phyloP scores from a whole-genome alignment of 2,329 filamentous ascomycete genomes.

The Ambrosiella xylebori region DNA sequence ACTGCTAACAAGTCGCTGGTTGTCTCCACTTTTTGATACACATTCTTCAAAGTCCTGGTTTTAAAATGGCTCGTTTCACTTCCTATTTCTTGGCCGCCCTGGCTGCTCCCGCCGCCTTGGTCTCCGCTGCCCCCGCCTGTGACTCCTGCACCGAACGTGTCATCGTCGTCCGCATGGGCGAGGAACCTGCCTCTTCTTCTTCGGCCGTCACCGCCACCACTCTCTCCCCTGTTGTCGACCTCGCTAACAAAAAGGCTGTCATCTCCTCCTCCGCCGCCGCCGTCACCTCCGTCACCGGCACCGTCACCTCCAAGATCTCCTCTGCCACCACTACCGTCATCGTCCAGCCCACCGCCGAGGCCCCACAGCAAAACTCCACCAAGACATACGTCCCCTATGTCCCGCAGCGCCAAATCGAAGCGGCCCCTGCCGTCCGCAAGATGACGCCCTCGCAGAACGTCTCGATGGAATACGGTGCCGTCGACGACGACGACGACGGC shows the following conservation, averaged over 20 bases:
- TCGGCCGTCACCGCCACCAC: background rate
- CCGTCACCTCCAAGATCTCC: background rate
- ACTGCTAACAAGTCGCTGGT: slow-evolving; percentile 3
- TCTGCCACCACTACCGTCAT: background rate
- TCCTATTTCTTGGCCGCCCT: slow-evolving; percentile 6
- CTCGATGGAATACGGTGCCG: slow-evolving; percentile 13
- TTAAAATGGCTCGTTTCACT: slow-evolving; percentile 6
- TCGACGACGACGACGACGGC: slow-evolving; percentile 12
- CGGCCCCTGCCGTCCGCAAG: slow-evolving; percentile 2
- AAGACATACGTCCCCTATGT: slow-evolving; percentile 15
- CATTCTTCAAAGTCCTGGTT: background rate
- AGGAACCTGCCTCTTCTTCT: background rate
- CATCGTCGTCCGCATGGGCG: background rate
- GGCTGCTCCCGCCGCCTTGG: slow-evolving; percentile 5
- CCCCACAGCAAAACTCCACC: slow-evolving; percentile 6
- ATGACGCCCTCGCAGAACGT: background rate
- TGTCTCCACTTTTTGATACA: background rate
- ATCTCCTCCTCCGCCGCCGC: background rate
- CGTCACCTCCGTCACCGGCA: background rate
- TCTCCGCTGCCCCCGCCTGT: background rate
- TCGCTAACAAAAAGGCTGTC: background rate
- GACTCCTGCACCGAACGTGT: background rate
- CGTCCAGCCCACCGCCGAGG: background rate
- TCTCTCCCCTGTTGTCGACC: background rate
- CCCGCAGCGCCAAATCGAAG: slow-evolving; percentile 14